Base-by-base conservation (phyloP, 2,329 filamentous ascomycete genomes). In the Aureobasidium sp. region DNA sequence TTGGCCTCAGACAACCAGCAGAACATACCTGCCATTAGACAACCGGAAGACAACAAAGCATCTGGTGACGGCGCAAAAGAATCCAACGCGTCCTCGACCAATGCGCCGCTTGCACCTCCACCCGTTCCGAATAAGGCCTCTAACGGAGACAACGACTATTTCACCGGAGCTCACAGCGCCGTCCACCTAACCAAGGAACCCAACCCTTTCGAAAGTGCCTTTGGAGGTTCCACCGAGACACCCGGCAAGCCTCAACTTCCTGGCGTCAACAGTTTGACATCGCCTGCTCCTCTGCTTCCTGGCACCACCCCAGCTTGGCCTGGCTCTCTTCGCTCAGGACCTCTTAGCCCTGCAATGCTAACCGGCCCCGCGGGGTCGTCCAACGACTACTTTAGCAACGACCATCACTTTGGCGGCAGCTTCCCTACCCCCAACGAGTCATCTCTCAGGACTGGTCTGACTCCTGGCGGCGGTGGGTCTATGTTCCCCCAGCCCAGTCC, bases 381-480 rank as follows among this genome's bases (percentile, higher is more conserved):
- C 73, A 91, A 97, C 73, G 97, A 97, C 77, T 96, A 97, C 72
- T 73, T 69, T 65, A 71, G 70, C 64, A 84, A 84, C 68, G 91
- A 96, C 70, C 87, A 87, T 58, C 85, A 87, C 71, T 88, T 96
- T 66, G 85, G 89, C 67, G 87, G 91, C 68, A 89, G 90, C 60
- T 96, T 96, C 71, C 90, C 91, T 5, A 97, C 94, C 4, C 93
- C 93, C 0, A 97, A 97, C 84, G 94, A 99, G 77, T 97, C 93
- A 8, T 95, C 91, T 3, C 79, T 97, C 58, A 84, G 94, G 64
- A 94, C 91, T 64, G 94, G 94, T 62, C 78, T 97, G 67, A 97
- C 94, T 59, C 94, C 94, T 53, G 94, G 94, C 64, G 93, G 93
- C 67, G 91, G 92, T 73, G 93, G 92, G 69, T 96, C 92, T 69